Evolutionary conservation across 805 yeast species (phyloP), one percentile per base, ranked within the genome.

Genomic region (Clavispora carvajalis): DNA sequence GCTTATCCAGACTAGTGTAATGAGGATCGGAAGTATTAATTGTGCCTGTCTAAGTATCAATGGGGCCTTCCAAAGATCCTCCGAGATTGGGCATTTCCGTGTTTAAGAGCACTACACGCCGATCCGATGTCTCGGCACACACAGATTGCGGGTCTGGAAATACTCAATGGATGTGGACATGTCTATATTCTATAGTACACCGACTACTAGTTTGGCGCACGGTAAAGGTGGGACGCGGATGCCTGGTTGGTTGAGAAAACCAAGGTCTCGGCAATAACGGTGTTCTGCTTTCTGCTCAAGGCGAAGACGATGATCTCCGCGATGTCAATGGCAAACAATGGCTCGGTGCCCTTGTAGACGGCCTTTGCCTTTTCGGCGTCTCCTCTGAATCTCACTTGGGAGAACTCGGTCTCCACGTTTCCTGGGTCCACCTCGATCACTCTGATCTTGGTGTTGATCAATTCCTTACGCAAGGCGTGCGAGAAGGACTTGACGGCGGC

Each of bases 381-480:
- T 24, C 71, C 70, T 22, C 57, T 44, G 47, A 53, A 59, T 37
- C 71, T 55, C 28, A 65, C 67, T 28, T 58, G 41, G 15, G 65
- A 59, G 40, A 66, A 66, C 48, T 66, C 71, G 19, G 71, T 65
- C 43, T 57, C 57, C 3, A 66, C 71, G 10, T 67, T 67, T 41
- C 71, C 71, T 2, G 71, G 70, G 43, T 62, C 67, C 17, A 65
- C 63, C 51, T 65, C 70, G 47, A 65, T 42, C 12, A 66, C 67
- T 41, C 71, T 54, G 36, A 66, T 62, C 16, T 48, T 52, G 13
- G 71, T 64, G 47, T 51, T 52, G 40, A 66, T 60, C 43, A 60
- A 51, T 45, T 66, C 71, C 45, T 63, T 63, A 42, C 71, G 56
- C 47, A 66, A 62, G 2, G 65, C 37, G 23, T 54, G 55, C 3